phyloP scores from a whole-genome alignment of 2,329 filamentous ascomycete genomes.

The Alternaria burnsii region DNA sequence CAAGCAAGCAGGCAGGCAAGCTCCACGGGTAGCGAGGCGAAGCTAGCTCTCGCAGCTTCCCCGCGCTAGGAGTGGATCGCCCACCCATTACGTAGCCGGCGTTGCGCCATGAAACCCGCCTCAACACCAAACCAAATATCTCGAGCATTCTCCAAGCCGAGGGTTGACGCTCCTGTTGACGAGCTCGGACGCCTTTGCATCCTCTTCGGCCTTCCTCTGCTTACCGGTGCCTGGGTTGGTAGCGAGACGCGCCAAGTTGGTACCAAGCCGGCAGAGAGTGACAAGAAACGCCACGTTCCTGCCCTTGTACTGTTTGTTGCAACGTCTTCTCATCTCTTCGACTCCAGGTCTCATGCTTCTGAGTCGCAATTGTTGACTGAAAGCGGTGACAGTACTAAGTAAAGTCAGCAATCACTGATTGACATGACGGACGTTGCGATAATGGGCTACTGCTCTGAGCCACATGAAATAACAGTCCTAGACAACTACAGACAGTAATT shows the following conservation, averaged over 20 bases:
- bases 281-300: slow-evolving; percentile 31
- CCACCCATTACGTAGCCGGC: slow-evolving; percentile 11
- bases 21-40: not conserved
- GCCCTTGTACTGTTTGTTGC: slow-evolving; percentile 22
- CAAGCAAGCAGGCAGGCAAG: slow-evolving; percentile 6
- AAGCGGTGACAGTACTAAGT: no score
- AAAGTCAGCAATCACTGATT: not conserved
- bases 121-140: slow-evolving; percentile 13
- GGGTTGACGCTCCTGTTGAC: not conserved
- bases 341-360: not conserved
- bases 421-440: not conserved
- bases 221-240: slow-evolving; percentile 3
- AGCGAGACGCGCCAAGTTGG: slow-evolving; percentile 28
- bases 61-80: slow-evolving; percentile 7
- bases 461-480: not conserved
- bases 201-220: not conserved
- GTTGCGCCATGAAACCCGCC: not conserved
- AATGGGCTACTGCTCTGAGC: not conserved
- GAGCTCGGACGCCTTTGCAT: not conserved
- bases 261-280: slow-evolving; percentile 34
- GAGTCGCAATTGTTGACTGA: not conserved
- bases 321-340: slow-evolving; percentile 14
- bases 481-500: not conserved
- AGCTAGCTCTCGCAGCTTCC: slow-evolving; percentile 8
- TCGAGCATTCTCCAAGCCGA: not conserved